These are phyloP conservation scores for Euryodendron excelsum DNA, from an alignment of 148 eudicot species.

Conservation along the genomic window DNA sequence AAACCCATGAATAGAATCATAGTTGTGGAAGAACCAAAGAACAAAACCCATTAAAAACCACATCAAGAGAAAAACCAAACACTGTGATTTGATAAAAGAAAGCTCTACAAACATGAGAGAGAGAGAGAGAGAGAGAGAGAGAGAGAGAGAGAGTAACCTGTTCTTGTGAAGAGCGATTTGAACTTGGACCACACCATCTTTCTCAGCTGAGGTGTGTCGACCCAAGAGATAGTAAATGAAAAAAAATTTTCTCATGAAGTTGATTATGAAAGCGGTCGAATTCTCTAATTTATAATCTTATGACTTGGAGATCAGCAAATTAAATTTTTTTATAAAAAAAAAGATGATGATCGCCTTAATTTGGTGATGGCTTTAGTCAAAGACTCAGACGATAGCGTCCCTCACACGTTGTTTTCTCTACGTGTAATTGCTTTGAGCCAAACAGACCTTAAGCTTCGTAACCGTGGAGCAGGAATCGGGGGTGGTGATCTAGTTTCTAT, in stretches of 20 bases:
- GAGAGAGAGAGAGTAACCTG: conserved; percentile 15
- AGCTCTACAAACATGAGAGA: not conserved
- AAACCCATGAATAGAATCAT: too few relatives aligned
- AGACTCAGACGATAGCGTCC: conserved; percentile 12
- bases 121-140: not conserved
- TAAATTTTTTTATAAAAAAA: too few relatives aligned
- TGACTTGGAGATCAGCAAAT: too few relatives aligned
- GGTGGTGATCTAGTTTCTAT: not conserved
- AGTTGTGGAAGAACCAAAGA: too few relatives aligned
- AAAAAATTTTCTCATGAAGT: too few relatives aligned
- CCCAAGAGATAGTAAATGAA: not conserved
- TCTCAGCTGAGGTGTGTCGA: not conserved
- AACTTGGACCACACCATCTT: conserved; percentile 25
- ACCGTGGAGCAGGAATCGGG: too few relatives aligned
- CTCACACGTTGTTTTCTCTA: conserved; percentile 10
- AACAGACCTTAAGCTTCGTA: too few relatives aligned
- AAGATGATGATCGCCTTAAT: not conserved
- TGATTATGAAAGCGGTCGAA: not conserved
- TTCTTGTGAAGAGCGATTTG: conserved; percentile 9
- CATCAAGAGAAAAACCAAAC: not conserved
- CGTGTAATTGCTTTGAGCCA: not conserved
- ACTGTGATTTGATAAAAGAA: not conserved
- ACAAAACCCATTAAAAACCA: not conserved
- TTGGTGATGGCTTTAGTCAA: conserved; percentile 7
- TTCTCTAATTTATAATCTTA: too few relatives aligned